Base-by-base conservation (phyloP, 1,284 basidiomycete species). In the Tylopilus sp. region DNA sequence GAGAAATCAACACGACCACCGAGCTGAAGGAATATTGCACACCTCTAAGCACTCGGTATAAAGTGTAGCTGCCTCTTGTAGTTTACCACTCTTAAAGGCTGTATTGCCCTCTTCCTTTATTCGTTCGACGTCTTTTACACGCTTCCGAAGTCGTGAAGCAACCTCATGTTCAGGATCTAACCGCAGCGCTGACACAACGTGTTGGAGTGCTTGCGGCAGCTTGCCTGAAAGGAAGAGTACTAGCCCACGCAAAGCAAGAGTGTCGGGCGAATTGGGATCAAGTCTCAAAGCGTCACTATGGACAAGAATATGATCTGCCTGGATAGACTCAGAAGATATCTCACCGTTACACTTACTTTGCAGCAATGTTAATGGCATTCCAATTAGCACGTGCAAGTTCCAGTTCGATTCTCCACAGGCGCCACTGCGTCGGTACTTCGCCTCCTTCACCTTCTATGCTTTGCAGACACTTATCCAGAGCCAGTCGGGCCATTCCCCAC, bases 91-190 rank as follows among this genome's bases (percentile, higher is more conserved):
- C 68, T 93, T 93, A 73, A 95, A 95, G 1, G 80, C 76, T 0
- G 66, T 62, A 59, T 95, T 95, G 0, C 92, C 92, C 55, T 90
- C 88, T 53, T 93, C 90, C 63, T 95, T 95, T 41, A 88, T 68
- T 44, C 81, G 71, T 56, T 95, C 90, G 12, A 95, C 80, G 40
- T 86, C 84, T 59, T 86, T 86, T 19, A 88, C 77, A 15, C 89
- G 81, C 63, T 84, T 87, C 46, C 92, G 75, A 44, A 93, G 69
- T 50, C 75, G 78, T 58, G 84, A 78, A 0, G 91, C 91, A 8
- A 74, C 73, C 42, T 78, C 78, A 59, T 88, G 80, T 29, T 87
- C 88, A 0, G 92, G 92, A 64, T 95, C 92, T 38, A 84, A 73
- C 19, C 87, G 79, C 12, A 95, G 74, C 1, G 92, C 90, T 13